phyloP scores from a whole-genome alignment of 495 filamentous ascomycete species.

The Peziza echinospora region DNA sequence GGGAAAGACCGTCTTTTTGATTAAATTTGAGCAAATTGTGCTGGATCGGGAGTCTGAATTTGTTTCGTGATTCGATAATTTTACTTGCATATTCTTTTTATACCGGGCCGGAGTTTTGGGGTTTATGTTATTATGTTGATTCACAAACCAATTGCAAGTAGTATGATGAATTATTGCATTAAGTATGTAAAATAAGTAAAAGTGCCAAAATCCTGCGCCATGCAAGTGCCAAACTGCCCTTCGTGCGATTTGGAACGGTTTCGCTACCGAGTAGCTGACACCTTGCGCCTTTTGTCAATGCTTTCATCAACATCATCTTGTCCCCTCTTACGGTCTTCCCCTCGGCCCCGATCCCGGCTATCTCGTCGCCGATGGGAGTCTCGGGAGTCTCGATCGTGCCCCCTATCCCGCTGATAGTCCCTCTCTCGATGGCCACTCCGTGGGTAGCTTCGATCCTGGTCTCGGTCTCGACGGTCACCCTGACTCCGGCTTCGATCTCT shows the following conservation, averaged over 20 bases:
- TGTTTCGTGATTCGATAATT: slow-evolving; percentile 13
- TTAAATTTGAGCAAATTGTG: slow-evolving; percentile 71
- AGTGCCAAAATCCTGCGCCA: no score
- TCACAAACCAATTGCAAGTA: no score
- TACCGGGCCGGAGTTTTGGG: no score
- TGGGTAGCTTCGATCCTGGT: slow-evolving; percentile 10
- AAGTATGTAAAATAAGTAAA: no score
- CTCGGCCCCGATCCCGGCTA: slow-evolving; percentile 15
- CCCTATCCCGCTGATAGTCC: background rate
- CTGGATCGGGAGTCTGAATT: slow-evolving; percentile 71
- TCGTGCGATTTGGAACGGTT: no score
- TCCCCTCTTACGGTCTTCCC: slow-evolving; percentile 12
- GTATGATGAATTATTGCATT: no score
- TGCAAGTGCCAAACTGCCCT: no score
- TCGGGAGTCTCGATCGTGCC: background rate
- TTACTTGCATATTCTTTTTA: no score
- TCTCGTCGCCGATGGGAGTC: slow-evolving; percentile 13
- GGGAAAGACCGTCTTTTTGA: slow-evolving; percentile 79
- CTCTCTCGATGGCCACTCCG: slow-evolving; percentile 16
- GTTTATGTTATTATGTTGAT: no score
- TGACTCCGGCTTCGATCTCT: background rate
- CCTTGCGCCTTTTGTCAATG: slow-evolving; percentile 41
- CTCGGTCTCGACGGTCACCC: slow-evolving; percentile 14
- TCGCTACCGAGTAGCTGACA: no score
- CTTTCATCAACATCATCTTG: slow-evolving; percentile 24